Percentiles rank a stretch among this genome's conserved stretches.
These are phyloP conservation scores for Saccharomycopsis fermentans DNA, from an alignment of 805 yeast species.

Conservation along the genomic window DNA sequence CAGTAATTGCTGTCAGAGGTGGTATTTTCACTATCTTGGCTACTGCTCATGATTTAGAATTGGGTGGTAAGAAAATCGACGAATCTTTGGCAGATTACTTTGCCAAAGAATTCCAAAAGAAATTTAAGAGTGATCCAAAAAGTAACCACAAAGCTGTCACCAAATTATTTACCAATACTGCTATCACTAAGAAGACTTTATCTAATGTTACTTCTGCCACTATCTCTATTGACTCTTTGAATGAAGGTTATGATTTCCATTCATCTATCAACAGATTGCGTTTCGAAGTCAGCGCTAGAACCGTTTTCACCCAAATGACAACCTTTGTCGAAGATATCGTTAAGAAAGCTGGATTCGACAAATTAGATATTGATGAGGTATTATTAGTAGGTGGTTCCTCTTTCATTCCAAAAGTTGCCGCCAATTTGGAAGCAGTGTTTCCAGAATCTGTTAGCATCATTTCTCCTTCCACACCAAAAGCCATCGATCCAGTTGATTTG, in stretches of 20 bases:
- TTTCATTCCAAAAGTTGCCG: conserved; percentile 82
- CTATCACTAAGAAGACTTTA: conserved; percentile 80
- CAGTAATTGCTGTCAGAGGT: conserved; percentile 86
- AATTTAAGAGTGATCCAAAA: conserved; percentile 71
- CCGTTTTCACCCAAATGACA: conserved; percentile 65
- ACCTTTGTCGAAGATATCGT: conserved; percentile 67
- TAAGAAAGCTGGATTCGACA: conserved; percentile 73
- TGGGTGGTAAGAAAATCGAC: conserved; percentile 88
- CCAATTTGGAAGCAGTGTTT: conserved; percentile 62
- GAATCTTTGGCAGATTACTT: conserved; percentile 69
- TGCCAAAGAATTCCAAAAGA: conserved; percentile 91
- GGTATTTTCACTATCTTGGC: conserved; percentile 86
- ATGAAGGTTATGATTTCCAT: conserved; percentile 91
- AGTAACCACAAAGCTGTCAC: conserved; percentile 76
- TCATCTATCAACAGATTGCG: conserved; percentile 88
- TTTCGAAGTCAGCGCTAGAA: conserved; percentile 78
- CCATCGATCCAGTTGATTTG: conserved; percentile 80
- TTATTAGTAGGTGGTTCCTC: conserved; percentile 90
- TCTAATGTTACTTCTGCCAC: conserved; percentile 83
- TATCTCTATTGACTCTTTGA: conserved; percentile 88
- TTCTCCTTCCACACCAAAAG: conserved; percentile 68
- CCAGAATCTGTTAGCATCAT: conserved; percentile 60
- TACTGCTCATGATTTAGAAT: conserved; percentile 67
- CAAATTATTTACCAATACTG: conserved; percentile 75
- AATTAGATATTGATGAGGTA: conserved; percentile 82